These are phyloP conservation scores for Eimeria necatrix DNA, from an alignment of 169 alveolate genomes.

Conservation along the genomic window DNA sequence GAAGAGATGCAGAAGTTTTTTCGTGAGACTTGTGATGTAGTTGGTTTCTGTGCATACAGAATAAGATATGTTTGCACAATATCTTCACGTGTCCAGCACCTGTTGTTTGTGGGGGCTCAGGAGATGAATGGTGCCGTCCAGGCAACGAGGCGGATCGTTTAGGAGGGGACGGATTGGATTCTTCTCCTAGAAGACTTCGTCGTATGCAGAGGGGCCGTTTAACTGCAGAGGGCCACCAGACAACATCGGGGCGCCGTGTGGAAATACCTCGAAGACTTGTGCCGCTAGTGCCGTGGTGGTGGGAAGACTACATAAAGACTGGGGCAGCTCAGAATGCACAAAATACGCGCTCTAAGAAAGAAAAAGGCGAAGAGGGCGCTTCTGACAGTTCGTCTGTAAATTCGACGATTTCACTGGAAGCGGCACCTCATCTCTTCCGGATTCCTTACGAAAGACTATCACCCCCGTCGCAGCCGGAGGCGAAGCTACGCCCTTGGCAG, in stretches of 20 bases:
- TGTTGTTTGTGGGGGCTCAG: background rate
- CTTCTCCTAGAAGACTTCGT: constrained; percentile 65
- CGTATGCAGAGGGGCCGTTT: constrained; percentile 70
- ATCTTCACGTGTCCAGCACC: background rate
- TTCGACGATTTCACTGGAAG: constrained; percentile 55
- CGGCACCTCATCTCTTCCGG: constrained; percentile 66
- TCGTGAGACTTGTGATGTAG: background rate
- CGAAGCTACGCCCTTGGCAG: background rate
- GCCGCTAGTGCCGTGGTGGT: constrained; percentile 74
- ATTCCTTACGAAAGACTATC: constrained; percentile 27
- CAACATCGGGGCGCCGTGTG: constrained; percentile 37
- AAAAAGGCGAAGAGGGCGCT: background rate
- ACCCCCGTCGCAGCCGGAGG: background rate
- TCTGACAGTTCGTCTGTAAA: constrained; percentile 68
- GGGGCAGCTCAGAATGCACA: background rate
- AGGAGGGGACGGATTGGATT: constrained; percentile 24
- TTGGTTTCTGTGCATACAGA: background rate
- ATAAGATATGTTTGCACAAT: too few relatives aligned
- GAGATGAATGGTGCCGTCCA: constrained; percentile 32
- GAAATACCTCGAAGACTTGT: constrained; percentile 38
- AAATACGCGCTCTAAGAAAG: background rate
- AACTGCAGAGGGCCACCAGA: constrained; percentile 48
- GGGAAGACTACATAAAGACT: constrained; percentile 62
- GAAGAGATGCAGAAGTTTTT: background rate
- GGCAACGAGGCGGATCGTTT: constrained; percentile 36